Evolutionary conservation across 768 basidiomycete species (phyloP), one percentile per base, ranked within the genome.

Genomic region (Mrakia blollopis): DNA sequence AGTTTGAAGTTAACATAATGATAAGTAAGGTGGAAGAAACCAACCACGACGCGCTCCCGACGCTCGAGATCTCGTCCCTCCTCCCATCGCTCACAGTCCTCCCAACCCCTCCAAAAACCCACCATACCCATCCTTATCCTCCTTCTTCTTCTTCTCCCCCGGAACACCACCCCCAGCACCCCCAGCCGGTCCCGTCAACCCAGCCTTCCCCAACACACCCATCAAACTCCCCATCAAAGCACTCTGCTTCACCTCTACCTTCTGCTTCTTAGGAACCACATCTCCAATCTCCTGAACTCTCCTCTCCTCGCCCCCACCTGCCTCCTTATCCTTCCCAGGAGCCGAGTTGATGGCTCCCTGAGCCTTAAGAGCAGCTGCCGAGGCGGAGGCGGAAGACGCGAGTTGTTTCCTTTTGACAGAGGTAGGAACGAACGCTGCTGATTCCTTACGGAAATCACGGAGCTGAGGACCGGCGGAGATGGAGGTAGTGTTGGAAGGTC

Each of bases 401-500:
- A 72, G 72, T 25, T 62, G 72, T 47, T 91, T 94, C 67, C 92
- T 88, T 83, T 92, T 93, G 72, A 96, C 84, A 4, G 91, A 86
- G 2, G 90, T 82, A 5, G 97, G 97, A 6, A 98, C 89, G 81
- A 99, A 98, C 0, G 92, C 89, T 0, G 93, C 96, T 13, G 92
- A 91, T 83, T 99, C 97, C 83, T 93, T 94, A 85, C 94, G 93
- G 78, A 98, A 86, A 84, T 99, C 93, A 21, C 96, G 91, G 71
- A 99, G 84, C 82, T 93, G 87, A 6, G 97, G 93, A 63, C 86
- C 93, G 3, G 94, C 94, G 30, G 88, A 90, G 72, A 98, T 89
- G 2, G 88, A 90, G 71, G 98, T 89, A 1, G 88, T 91, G 1
- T 92, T 10, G 35, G 47, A 3, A 16, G 88, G 85, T 1, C 85